Percentiles rank a stretch among this genome's conserved stretches.
Evolutionary conservation across 345 rosid genomes (phyloP).

Genomic region (Acer yangbiense): DNA sequence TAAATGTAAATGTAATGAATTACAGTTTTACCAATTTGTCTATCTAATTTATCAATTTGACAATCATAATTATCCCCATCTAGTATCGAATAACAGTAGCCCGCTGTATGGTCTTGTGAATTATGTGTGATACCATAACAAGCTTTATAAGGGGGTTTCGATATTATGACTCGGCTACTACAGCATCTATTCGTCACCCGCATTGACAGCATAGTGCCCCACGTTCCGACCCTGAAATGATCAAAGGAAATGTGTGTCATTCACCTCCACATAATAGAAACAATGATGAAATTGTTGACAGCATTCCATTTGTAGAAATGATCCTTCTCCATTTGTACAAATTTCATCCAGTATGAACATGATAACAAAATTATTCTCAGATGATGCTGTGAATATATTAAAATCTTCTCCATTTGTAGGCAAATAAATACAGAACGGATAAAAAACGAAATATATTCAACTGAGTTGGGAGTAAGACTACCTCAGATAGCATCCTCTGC

Average conservation of each 20-base stretch:
- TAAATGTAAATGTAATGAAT: neutral
- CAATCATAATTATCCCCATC: neutral
- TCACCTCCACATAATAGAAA: neutral
- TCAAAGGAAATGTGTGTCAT: neutral
- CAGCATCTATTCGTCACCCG: slow-evolving; percentile 30
- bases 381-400: neutral
- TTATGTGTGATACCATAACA: slow-evolving; percentile 5
- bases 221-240: slow-evolving; percentile 49
- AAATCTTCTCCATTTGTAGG: neutral
- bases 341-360: neutral
- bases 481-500: slow-evolving; percentile 85
- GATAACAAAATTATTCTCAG: neutral
- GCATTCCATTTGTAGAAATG: neutral
- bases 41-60: neutral
- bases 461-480: slow-evolving; percentile 12
- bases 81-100: neutral
- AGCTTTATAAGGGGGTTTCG: neutral
- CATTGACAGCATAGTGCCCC: slow-evolving; percentile 50
- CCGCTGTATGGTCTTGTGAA: neutral
- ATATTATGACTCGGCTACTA: neutral
- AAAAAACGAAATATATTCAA: neutral
- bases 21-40: neutral
- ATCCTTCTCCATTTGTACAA: no score
- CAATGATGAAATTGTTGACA: neutral
- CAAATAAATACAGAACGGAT: neutral